phyloP scores from a whole-genome alignment of 371 early-diverging fungal genomes.

The Mucor indicus region DNA sequence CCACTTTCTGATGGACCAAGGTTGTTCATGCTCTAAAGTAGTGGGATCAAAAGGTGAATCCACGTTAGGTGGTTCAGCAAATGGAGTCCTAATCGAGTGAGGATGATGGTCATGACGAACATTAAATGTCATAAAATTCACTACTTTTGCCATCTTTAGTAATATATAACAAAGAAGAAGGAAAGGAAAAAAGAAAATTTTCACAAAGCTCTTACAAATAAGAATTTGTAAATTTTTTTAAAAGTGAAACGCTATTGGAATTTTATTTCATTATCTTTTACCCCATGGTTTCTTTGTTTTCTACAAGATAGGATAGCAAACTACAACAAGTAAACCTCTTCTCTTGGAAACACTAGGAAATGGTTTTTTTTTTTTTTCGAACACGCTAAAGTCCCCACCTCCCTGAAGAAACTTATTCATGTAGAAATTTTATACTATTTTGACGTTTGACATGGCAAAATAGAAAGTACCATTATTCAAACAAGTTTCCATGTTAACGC shows the following conservation, averaged over 20 bases:
- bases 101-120: slow-evolving; percentile 35
- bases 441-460: no score
- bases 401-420: no score
- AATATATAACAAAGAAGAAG: neutral
- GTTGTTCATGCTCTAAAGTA: slow-evolving; percentile 31
- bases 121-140: slow-evolving; percentile 46
- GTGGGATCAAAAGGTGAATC: slow-evolving; percentile 12
- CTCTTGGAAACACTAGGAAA: no score
- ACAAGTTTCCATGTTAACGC: no score
- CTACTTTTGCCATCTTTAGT: neutral
- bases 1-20: slow-evolving; percentile 49
- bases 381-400: no score
- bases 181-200: slow-evolving; percentile 1
- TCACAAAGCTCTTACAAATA: neutral
- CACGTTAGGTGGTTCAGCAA: slow-evolving; percentile 26
- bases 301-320: no score
- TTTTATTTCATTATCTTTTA: neutral
- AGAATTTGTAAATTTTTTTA: neutral
- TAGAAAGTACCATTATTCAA: no score
- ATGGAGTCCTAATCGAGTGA: slow-evolving; percentile 11
- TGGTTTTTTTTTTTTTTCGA: no score
- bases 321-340: no score
- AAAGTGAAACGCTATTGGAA: neutral
- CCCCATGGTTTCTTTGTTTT: no score
- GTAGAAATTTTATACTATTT: no score